phyloP scores from a whole-genome alignment of 228 moss, liverwort and hornwort species.

The Sphagnum magellanicum region DNA sequence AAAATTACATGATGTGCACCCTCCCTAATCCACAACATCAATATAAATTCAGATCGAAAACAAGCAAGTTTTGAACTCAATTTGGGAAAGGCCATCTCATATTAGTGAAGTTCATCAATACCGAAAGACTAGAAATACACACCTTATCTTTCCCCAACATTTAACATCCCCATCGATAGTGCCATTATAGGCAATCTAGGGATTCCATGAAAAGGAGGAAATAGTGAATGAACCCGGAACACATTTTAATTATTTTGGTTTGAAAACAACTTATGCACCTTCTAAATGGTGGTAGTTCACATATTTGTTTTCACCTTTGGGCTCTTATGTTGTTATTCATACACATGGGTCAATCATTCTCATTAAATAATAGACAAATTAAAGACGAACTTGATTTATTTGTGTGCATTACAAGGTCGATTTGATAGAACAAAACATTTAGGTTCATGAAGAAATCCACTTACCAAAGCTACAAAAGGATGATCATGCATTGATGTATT shows the following conservation, averaged over 20 bases:
- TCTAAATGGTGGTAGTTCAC: conserved; percentile 21
- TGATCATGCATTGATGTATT: neutral
- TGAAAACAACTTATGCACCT: conserved; percentile 35
- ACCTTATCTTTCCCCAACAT: conserved; percentile 48
- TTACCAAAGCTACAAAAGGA: neutral
- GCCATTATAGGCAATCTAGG: conserved; percentile 38
- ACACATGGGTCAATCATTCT: neutral
- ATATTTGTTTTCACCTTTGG: conserved; percentile 6
- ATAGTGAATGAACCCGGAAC: conserved; percentile 38
- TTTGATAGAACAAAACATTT: neutral
- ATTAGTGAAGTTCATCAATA: neutral
- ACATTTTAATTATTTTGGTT: conserved; percentile 36
- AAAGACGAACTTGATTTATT: neutral
- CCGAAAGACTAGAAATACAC: neutral
- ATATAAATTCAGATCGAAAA: neutral
- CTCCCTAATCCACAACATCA: neutral
- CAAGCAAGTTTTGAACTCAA: neutral
- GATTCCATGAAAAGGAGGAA: conserved; percentile 29
- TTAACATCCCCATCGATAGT: conserved; percentile 51
- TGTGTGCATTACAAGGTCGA: neutral
- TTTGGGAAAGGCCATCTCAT: neutral
- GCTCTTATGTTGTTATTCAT: neutral
- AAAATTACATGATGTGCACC: conserved; percentile 1
- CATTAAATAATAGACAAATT: neutral
- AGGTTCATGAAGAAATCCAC: neutral